Conservation (phyloP, 768 basidiomycete species). For the Xerocomus spinulosus region DNA sequence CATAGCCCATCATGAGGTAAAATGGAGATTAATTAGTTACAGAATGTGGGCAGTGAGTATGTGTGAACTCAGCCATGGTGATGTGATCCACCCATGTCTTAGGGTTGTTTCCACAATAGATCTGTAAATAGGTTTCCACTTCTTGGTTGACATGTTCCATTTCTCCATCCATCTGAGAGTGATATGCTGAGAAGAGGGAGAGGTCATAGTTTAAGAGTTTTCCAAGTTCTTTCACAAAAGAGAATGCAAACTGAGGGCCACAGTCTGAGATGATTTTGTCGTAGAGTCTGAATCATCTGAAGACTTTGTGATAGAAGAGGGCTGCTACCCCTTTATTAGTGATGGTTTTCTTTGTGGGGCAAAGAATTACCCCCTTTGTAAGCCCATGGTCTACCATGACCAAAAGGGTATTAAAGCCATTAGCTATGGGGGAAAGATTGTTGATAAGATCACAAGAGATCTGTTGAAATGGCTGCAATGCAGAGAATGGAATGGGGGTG, state of each 20-base stretch:
- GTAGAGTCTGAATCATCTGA: background rate
- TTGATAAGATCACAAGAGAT: conserved; percentile 24
- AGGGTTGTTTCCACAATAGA: background rate
- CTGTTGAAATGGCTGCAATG: conserved; percentile 13
- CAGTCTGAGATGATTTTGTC: background rate
- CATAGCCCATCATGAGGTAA: background rate
- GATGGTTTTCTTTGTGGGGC: conserved; percentile 17
- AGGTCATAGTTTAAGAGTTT: background rate
- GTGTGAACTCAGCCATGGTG: background rate
- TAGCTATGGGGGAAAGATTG: too few species aligned
- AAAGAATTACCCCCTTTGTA: too few species aligned
- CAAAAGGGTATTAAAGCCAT: too few species aligned
- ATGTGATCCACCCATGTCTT: background rate
- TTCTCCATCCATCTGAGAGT: background rate
- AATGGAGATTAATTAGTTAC: too few species aligned
- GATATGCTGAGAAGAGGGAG: background rate
- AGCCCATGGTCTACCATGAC: too few species aligned
- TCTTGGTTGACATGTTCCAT: background rate
- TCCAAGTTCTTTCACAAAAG: background rate
- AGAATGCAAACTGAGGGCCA: background rate
- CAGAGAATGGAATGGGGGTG: too few species aligned
- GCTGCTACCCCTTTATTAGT: background rate
- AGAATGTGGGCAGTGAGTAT: background rate
- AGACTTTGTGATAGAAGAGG: background rate
- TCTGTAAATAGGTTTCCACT: background rate